Evolutionary conservation across 257 asterid genomes (phyloP), one percentile per base, ranked within the genome.

Genomic region (Fraxinus cuspidata): DNA sequence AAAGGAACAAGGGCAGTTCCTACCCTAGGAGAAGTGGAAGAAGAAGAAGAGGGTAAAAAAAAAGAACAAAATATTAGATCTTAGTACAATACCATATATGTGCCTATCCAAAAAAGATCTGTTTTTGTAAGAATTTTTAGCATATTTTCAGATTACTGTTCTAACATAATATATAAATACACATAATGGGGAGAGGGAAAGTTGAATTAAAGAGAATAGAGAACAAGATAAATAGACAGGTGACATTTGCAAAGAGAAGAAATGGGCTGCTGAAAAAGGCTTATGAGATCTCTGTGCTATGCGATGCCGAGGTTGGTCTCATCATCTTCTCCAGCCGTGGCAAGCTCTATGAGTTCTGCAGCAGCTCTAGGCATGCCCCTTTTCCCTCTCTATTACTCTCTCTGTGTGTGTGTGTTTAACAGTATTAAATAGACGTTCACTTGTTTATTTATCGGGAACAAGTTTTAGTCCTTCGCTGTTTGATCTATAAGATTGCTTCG

Each of bases 271-370:
- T 90, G 4, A 90, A 88, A 78, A 90, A 90, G 80, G 96, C 96
- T 0, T 90, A 87, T 74, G 96, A 90, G 74, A 82, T 90, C 35
- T 88, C 92, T 42, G 40, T 90, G 34, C 87, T 90, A 3, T 90
- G 95, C 74, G 95, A 90, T 85, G 95, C 95, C 29, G 96, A 90
- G 71, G 90, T 90, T 78, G 92, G 90, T 64, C 90, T 90, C 38
- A 84, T 90, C 87, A 82, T 90, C 86, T 90, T 90, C 90, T 90
- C 92, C 80, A 86, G 71, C 79, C 83, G 85, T 68, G 96, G 96
- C 67, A 90, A 90, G 34, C 96, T 90, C 77, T 87, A 81, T 85
- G 93, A 90, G 79, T 90, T 89, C 72, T 87, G 93, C 81, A 90
- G 96, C 83, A 80, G 73, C 70, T 77, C 93, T 32, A 87, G 93